These are phyloP conservation scores for Periconia macrospinosa DNA, from an alignment of 2,329 filamentous ascomycete genomes.

Conservation along the genomic window DNA sequence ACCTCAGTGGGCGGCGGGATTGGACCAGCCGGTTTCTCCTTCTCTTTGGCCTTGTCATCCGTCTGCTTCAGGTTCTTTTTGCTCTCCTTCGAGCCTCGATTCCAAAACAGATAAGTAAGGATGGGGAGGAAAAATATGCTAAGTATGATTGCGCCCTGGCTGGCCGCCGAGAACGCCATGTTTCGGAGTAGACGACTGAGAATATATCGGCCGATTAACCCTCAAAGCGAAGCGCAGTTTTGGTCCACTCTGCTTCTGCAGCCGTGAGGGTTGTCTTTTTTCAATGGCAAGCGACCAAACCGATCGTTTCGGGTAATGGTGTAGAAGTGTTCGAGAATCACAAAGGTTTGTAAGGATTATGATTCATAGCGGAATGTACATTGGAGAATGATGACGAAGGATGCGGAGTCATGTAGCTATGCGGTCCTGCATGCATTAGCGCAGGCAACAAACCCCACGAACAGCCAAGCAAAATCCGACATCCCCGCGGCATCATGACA, in stretches of 20 bases:
- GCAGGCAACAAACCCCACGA: too few relatives aligned
- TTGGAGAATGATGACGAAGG: neutral
- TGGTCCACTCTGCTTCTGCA: too few relatives aligned
- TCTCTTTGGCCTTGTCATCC: neutral
- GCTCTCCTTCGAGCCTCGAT: neutral
- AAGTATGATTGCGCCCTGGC: constrained; percentile 28
- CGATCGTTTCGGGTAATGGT: too few relatives aligned
- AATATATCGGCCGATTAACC: neutral
- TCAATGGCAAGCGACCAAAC: too few relatives aligned
- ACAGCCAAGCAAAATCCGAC: too few relatives aligned
- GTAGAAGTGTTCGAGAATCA: too few relatives aligned
- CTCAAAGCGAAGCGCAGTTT: too few relatives aligned
- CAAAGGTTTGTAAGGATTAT: too few relatives aligned
- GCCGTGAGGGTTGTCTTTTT: too few relatives aligned
- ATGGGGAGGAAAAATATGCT: constrained; percentile 33
- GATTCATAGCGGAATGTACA: too few relatives aligned
- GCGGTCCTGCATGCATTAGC: too few relatives aligned
- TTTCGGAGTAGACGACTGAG: neutral
- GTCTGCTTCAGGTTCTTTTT: neutral
- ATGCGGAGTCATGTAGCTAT: neutral
- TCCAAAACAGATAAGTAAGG: constrained; percentile 30
- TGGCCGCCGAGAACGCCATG: constrained; percentile 28
- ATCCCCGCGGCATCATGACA: too few relatives aligned
- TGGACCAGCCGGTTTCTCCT: constrained; percentile 22
- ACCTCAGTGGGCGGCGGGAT: constrained; percentile 46